Evolutionary conservation across 2,329 filamentous ascomycete species (phyloP), one percentile per base, ranked within the genome.

Genomic region (Xylaria sp.): DNA sequence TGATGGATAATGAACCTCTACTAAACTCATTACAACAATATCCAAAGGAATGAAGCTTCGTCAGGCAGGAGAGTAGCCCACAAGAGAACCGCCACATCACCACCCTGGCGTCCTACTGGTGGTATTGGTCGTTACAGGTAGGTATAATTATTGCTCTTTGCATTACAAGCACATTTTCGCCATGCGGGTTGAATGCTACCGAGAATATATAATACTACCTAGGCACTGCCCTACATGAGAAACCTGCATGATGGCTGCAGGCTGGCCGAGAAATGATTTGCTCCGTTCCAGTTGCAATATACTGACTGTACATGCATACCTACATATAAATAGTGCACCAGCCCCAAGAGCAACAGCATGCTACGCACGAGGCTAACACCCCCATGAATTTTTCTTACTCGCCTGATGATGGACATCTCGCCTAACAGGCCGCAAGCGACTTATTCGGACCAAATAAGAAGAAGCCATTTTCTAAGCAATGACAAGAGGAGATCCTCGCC

Each of bases 141-240:
- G 9, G 9, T 33, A 11, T 38, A 10, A 47, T 47, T 27, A 49
- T 29, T 7, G 6, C 44, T 49, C 42, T 27, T 38, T 61, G 33
- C 42, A 56, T 36, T 17, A 17, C 38, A 36, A 38, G 11, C 33
- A 11, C n/a, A 7, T 27, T 50, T n/a, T 53, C 39, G 5, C 36
- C 33, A 45, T 54, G 49, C 55, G 45, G 22, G 29, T 54, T 15
- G 33, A 54, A 17, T 36, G 15, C 20, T 54, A 50, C 56, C 50
- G 42, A 55, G 31, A 45, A 49, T 44, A n/a, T 15, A n/a, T 44
- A 22, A 33, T 25, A n/a, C 29, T 15, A 20, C 5, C 10, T 20
- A n/a, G n/a, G n/a, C n/a, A 45, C 27, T 10, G 9, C n/a, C n/a
- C n/a, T n/a, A n/a, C n/a, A 20, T n/a, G 27, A 13, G 27, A 22